phyloP scores from a whole-genome alignment of 306 rosid genomes.

The Pachyrhizus erosus region DNA sequence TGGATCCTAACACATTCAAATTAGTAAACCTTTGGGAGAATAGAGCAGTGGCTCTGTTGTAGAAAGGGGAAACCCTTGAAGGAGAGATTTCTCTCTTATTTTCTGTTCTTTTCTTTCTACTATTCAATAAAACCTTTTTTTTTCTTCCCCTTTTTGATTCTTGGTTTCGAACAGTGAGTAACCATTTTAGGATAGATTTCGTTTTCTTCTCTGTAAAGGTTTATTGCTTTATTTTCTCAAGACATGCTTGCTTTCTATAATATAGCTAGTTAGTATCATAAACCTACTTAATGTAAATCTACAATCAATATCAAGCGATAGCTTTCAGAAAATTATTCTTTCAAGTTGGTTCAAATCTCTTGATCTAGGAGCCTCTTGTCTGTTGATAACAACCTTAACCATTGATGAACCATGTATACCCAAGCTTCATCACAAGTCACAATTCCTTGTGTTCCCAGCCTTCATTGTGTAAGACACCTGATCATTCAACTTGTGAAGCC shows the following conservation, averaged over 20 bases:
- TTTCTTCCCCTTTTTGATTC: too few species aligned
- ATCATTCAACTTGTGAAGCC: neutral
- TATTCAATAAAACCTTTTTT: too few species aligned
- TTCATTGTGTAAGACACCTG: neutral
- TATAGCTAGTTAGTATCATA: neutral
- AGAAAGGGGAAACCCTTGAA: too few species aligned
- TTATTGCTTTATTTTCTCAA: neutral
- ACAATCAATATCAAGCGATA: neutral
- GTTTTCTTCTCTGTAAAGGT: neutral
- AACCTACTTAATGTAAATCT: neutral
- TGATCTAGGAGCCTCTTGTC: neutral
- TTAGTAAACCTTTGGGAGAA: too few species aligned
- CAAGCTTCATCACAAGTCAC: neutral
- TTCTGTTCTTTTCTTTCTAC: too few species aligned
- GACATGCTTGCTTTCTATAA: neutral
- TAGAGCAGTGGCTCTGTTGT: too few species aligned
- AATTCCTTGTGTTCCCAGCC: neutral
- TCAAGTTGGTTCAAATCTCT: neutral
- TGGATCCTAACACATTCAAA: too few species aligned
- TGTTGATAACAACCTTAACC: neutral
- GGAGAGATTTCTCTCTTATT: too few species aligned
- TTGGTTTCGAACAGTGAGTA: too few species aligned
- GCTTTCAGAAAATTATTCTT: neutral
- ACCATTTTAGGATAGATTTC: neutral
- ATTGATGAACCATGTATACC: neutral